Evolutionary conservation across 495 filamentous ascomycete genomes (phyloP), one percentile per base, ranked within the genome.

Genomic region (Hyphodiscus hymeniophilus): DNA sequence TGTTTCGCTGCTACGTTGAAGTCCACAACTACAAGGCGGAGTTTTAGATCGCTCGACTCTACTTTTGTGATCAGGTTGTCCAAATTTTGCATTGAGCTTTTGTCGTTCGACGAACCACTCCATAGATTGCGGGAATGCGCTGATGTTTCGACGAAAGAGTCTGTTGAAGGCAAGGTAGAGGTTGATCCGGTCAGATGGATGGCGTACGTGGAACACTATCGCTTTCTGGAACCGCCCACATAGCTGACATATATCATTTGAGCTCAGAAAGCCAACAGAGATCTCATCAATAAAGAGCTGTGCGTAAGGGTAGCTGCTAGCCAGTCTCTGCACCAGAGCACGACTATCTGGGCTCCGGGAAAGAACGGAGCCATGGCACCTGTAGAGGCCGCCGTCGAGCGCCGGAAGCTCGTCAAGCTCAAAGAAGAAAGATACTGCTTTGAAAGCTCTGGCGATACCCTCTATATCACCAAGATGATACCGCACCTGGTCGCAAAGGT

Each of bases 361-460:
- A 7, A 55, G 52, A 23, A 55, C 47, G 13, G 47, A 55, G 16
- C 52, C 42, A 36, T 38, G 23, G 23, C 42, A 55, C 15, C 13
- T 39, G 22, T 51, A 55, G 15, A 18, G 33, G 7, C 34, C 33
- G 12, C 39, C 36, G 11, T 51, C 24, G 17, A 8, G 15, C n/a
- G 22, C 32, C 35, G 43, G 28, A 24, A 47, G 52, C 30, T 16
- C 41, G 35, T 51, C 21, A 12, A 55, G 52, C 42, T 55, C 52
- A 43, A 55, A 55, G 40, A 54, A 54, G 39, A 54, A 54, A 22
- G 39, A 30, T 41, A 49, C 46, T 10, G 46, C 51, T 17, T 55
- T 55, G 16, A 55, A 46, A 28, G 52, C 52, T 23, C 48, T 26
- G 24, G 52, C 41, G 10, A 55, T 38, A 28, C 40, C 52, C n/a